Evolutionary conservation across 345 rosid species (phyloP).

Genomic region (Lepidium didymum): DNA sequence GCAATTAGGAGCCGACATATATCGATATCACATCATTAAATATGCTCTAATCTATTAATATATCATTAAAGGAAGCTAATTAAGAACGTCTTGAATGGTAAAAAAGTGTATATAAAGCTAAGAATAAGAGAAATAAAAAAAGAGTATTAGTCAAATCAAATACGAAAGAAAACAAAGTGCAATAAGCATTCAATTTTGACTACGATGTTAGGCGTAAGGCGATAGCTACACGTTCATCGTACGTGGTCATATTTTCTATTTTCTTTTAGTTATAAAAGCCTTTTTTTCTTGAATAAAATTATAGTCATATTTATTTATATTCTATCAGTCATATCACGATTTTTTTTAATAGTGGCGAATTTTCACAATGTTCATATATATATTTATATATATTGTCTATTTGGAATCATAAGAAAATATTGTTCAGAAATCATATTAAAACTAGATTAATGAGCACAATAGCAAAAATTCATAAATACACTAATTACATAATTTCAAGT

Average conservation of each 20-base stretch:
- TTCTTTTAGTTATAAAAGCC: neutral
- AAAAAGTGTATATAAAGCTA: neutral
- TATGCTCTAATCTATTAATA: neutral
- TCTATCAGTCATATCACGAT: too few relatives aligned
- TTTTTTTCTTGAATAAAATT: too few relatives aligned
- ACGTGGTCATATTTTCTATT: constrained; percentile 23
- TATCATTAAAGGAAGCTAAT: neutral
- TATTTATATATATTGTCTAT: too few relatives aligned
- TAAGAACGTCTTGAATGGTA: neutral
- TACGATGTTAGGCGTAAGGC: constrained; percentile 28
- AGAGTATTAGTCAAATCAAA: constrained; percentile 22
- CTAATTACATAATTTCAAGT: too few relatives aligned
- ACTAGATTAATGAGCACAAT: too few relatives aligned
- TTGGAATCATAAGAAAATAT: too few relatives aligned
- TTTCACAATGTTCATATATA: too few relatives aligned
- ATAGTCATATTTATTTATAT: neutral
- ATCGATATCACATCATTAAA: neutral
- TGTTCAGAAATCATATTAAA: too few relatives aligned
- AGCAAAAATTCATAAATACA: too few relatives aligned
- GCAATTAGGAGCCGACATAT: neutral
- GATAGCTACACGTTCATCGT: constrained; percentile 32
- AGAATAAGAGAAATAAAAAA: constrained; percentile 9
- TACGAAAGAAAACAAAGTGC: constrained; percentile 8
- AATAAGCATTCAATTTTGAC: constrained; percentile 28
- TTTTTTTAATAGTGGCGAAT: too few relatives aligned